Evolutionary conservation across 257 asterid species (phyloP).

Genomic region (Eucommia ulmoides): DNA sequence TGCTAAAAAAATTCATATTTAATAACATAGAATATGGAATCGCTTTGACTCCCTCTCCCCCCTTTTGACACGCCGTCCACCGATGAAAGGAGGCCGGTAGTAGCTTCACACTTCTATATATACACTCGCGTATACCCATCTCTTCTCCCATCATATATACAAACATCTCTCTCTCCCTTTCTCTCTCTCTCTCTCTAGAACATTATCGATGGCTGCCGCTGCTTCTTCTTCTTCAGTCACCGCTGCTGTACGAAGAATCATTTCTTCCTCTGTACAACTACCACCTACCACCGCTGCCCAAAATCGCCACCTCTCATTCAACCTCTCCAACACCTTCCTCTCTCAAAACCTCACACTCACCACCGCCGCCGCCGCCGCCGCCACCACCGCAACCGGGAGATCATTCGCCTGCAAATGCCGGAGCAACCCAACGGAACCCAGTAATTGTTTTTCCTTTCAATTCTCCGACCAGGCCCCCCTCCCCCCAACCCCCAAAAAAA

Average conservation of each 20-base stretch:
- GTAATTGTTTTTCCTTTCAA: constrained; percentile 15
- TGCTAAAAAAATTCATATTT: no score
- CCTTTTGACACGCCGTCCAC: no score
- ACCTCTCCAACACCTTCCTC: constrained; percentile 24
- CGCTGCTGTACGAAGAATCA: constrained; percentile 31
- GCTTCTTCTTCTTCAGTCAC: constrained; percentile 30
- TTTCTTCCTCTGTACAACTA: constrained; percentile 27
- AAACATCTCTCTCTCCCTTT: no score
- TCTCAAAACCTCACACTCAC: constrained; percentile 25
- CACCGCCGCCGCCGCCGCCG: constrained; percentile 8
- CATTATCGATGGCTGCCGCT: constrained; percentile 32
- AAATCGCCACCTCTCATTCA: constrained; percentile 21
- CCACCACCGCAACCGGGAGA: constrained; percentile 16
- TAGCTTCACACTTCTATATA: no score
- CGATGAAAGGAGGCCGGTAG: no score
- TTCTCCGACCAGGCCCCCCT: neutral
- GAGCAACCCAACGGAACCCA: constrained; percentile 24
- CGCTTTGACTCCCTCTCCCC: no score
- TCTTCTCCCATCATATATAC: no score
- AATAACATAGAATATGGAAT: no score
- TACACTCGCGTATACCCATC: no score
- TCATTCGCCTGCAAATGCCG: constrained; percentile 50
- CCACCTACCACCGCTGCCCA: constrained; percentile 16
- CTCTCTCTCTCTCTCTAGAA: no score
- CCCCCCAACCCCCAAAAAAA: no score